These are phyloP conservation scores for Drechslerella dactyloides DNA, from an alignment of 2,329 filamentous ascomycete species.

Conservation along the genomic window DNA sequence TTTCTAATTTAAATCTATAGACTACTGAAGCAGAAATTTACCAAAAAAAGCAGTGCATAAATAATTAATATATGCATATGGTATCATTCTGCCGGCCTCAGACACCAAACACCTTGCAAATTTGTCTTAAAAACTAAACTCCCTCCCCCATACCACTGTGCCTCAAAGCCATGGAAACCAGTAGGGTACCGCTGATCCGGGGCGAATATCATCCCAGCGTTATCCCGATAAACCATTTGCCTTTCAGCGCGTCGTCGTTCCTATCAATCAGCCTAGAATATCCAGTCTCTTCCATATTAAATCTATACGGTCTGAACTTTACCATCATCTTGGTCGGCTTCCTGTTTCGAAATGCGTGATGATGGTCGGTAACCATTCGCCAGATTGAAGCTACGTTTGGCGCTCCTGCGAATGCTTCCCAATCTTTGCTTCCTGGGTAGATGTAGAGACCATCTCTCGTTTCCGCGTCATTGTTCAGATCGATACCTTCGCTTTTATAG, in stretches of 20 bases:
- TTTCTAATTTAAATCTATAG: too few relatives aligned
- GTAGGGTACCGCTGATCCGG: too few relatives aligned
- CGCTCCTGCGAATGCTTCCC: conserved; percentile 15
- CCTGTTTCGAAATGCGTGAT: conserved; percentile 13
- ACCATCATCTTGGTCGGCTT: conserved; percentile 23
- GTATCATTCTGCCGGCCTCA: too few relatives aligned
- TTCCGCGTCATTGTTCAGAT: conserved; percentile 25
- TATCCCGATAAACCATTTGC: conserved; percentile 27
- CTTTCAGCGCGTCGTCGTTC: conserved; percentile 31
- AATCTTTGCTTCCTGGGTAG: conserved; percentile 20
- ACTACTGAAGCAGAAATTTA: too few relatives aligned
- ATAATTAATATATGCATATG: too few relatives aligned
- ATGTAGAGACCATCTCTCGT: conserved; percentile 29
- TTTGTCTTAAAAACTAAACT: too few relatives aligned
- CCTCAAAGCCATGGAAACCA: too few relatives aligned
- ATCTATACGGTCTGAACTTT: conserved; percentile 28
- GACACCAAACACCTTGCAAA: too few relatives aligned
- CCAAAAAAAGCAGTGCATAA: too few relatives aligned
- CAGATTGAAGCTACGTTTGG: conserved; percentile 28
- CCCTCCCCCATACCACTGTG: background rate
- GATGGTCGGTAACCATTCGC: conserved; percentile 30
- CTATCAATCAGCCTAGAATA: conserved; percentile 24
- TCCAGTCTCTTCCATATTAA: conserved; percentile 18
- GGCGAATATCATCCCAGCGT: conserved; percentile 14
- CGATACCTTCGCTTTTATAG: conserved; percentile 20